Evolutionary conservation across 345 rosid genomes (phyloP).

Genomic region (Rhodamnia rubescens): DNA sequence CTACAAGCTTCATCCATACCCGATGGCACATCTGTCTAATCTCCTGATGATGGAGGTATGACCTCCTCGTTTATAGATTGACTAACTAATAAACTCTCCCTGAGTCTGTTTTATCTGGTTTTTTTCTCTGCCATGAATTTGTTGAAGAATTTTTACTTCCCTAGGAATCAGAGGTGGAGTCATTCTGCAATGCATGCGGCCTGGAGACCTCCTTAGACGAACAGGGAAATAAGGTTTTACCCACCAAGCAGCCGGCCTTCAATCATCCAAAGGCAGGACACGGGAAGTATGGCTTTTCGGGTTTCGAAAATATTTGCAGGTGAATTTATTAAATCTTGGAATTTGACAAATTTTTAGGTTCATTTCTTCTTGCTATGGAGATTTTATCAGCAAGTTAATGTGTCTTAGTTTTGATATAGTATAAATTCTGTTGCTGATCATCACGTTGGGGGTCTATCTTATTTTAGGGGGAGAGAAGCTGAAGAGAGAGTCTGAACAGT

Average conservation of each 20-base stretch:
- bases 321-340: background rate
- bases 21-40: conserved; percentile 42
- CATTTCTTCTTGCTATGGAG: background rate
- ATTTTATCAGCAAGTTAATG: background rate
- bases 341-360: background rate
- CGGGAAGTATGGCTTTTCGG: conserved; percentile 29
- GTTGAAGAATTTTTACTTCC: conserved; percentile 1
- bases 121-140: background rate
- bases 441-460: background rate
- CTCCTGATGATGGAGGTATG: conserved; percentile 67
- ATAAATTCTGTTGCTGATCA: background rate
- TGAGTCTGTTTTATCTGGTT: background rate
- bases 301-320: conserved; percentile 21
- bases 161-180: conserved; percentile 62
- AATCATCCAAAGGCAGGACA: conserved; percentile 30
- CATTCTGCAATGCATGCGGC: conserved; percentile 68
- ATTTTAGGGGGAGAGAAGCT: background rate
- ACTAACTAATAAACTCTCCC: background rate
- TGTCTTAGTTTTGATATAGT: background rate
- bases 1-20: conserved; percentile 95
- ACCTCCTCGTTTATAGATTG: background rate
- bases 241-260: conserved; percentile 63
- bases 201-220: conserved; percentile 50
- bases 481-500: background rate
- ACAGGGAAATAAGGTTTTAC: conserved; percentile 40